Percentiles rank a stretch among this genome's conserved stretches.
These are phyloP conservation scores for Yamadazyma olivae DNA, from an alignment of 805 yeast species.

Conservation along the genomic window DNA sequence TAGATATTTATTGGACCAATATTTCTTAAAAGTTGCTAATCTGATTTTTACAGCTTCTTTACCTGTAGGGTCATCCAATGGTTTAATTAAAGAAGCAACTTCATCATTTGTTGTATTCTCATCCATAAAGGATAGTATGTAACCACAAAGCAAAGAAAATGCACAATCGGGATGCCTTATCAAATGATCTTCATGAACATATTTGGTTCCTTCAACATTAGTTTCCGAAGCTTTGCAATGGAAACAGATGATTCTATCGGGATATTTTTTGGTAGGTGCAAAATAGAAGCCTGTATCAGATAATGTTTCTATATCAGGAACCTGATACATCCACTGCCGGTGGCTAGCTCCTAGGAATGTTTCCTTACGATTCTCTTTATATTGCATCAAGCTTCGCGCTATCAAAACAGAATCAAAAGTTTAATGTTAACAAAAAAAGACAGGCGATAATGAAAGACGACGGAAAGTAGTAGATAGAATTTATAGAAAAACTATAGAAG, in stretches of 20 bases:
- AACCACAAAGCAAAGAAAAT: slow-evolving; percentile 11
- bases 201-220: slow-evolving; percentile 15
- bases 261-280: slow-evolving; percentile 45
- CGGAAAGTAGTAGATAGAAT: no score
- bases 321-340: slow-evolving; percentile 18
- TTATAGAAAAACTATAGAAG: no score
- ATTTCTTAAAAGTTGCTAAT: slow-evolving; percentile 34
- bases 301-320: slow-evolving; percentile 23
- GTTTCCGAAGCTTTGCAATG: slow-evolving; percentile 45
- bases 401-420: neutral
- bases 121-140: neutral
- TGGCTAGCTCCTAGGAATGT: slow-evolving; percentile 17
- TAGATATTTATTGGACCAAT: slow-evolving; percentile 36
- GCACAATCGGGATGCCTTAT: slow-evolving; percentile 17
- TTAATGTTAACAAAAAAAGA: no score
- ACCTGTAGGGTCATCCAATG: slow-evolving; percentile 31
- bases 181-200: slow-evolving; percentile 18
- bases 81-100: slow-evolving; percentile 4
- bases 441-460: no score
- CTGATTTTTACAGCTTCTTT: slow-evolving; percentile 30
- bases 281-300: slow-evolving; percentile 62
- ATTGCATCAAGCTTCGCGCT: slow-evolving; percentile 16
- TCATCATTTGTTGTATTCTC: slow-evolving; percentile 8
- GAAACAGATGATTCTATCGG: slow-evolving; percentile 56
- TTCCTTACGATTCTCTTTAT: slow-evolving; percentile 17